A percentile compares a stretch with the other conserved stretches of the same genome.
phyloP scores from a whole-genome alignment of 257 asterid genomes.

The Solanum chiquidenum region DNA sequence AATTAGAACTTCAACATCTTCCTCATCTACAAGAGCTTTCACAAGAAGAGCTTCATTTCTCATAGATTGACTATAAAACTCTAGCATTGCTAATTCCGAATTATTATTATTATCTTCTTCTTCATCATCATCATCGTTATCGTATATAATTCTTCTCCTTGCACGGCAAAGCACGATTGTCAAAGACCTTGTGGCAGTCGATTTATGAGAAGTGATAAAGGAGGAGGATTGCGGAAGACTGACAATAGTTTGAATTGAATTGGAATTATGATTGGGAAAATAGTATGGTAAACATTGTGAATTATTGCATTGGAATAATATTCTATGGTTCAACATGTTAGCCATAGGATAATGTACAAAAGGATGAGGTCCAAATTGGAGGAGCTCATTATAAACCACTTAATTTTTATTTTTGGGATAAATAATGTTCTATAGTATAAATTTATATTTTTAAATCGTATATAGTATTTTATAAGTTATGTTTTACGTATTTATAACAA shows the following conservation, averaged over 20 bases:
- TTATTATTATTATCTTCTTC: conserved; percentile 39
- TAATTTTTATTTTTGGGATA: no score
- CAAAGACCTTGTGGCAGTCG: not conserved
- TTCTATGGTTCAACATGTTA: conserved; percentile 23
- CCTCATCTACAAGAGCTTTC: conserved; percentile 39
- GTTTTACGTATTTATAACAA: not conserved
- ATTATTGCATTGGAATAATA: conserved; percentile 3
- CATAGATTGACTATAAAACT: conserved; percentile 31
- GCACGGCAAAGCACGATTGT: conserved; percentile 1
- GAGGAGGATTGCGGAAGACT: not conserved
- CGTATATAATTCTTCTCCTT: conserved; percentile 32
- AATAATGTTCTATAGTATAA: no score
- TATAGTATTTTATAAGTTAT: no score
- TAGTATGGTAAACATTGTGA: conserved; percentile 13
- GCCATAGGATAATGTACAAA: not conserved
- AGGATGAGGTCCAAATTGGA: not conserved
- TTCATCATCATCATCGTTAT: conserved; percentile 9
- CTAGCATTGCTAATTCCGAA: conserved; percentile 48
- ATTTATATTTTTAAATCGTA: no score
- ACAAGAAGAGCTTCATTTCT: conserved; percentile 55
- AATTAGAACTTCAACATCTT: conserved; percentile 41
- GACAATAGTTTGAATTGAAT: not conserved
- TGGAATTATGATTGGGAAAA: not conserved
- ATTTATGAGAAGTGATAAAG: not conserved
- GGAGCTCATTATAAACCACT: not conserved